Conservation (phyloP, 202 grass and related monocot genomes). For the Schoenoplectus tabernaemontani region DNA sequence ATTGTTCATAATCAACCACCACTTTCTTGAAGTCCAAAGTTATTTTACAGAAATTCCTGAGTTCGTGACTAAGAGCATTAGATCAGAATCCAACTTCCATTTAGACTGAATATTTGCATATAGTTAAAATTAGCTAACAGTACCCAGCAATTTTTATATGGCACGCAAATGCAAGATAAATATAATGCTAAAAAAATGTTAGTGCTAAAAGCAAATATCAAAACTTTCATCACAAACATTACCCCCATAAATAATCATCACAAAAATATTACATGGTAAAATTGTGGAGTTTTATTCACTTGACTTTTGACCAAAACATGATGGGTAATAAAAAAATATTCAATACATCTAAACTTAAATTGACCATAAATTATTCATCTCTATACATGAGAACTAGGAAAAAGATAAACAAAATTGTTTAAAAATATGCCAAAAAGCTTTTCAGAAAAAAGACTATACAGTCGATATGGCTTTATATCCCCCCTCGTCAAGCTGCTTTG, state of each 20-base stretch:
- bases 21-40: no score
- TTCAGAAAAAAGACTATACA: constrained; percentile 38
- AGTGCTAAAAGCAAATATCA: background rate
- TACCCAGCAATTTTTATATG: background rate
- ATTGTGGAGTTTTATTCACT: background rate
- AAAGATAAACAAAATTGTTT: background rate
- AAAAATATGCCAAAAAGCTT: constrained; percentile 12
- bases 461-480: constrained; percentile 58
- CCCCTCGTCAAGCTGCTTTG: constrained; percentile 49
- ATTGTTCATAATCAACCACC: no score
- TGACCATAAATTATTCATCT: background rate
- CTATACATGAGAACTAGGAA: constrained; percentile 18
- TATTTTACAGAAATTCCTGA: no score
- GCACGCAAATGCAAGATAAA: background rate
- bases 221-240: background rate
- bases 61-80: no score
- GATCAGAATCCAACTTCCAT: no score
- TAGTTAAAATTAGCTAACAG: background rate
- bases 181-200: no score
- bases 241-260: background rate
- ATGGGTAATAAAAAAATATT: background rate
- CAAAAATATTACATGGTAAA: background rate
- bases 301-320: background rate
- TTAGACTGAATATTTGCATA: no score
- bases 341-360: background rate